phyloP scores from a whole-genome alignment of 2,329 filamentous ascomycete genomes.

The Apiospora aurea region DNA sequence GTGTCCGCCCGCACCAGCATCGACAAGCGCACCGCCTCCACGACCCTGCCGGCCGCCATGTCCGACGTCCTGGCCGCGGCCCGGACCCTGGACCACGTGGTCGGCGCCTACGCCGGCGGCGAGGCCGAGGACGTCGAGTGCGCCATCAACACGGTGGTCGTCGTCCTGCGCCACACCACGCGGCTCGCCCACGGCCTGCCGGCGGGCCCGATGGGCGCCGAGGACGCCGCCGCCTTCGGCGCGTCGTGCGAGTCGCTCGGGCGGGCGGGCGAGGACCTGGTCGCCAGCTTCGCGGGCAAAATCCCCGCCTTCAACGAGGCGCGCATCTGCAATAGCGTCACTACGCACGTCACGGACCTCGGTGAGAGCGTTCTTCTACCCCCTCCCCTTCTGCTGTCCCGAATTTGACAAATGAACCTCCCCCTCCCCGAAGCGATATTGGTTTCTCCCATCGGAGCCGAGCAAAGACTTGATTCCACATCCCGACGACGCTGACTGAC shows the following conservation, averaged over 20 bases:
- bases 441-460: no score
- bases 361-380: no score
- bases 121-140: constrained; percentile 18
- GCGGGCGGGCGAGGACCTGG: background rate
- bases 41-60: background rate
- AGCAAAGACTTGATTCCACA: background rate
- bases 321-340: constrained; percentile 14
- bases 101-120: background rate
- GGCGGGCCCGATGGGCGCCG: background rate
- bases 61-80: background rate
- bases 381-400: no score
- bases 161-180: background rate
- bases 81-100: background rate
- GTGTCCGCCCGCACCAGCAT: background rate
- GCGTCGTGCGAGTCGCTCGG: background rate
- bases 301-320: background rate
- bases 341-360: background rate
- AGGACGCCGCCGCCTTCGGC: background rate
- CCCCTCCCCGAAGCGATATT: no score
- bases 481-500: no score
- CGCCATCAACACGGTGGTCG: constrained; percentile 14
- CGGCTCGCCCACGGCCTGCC: background rate
- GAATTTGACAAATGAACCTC: no score
- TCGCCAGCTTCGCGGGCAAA: background rate
- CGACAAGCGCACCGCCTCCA: background rate